A percentile compares a stretch with the other conserved stretches of the same genome.
Conservation (phyloP, 768 basidiomycete species). For the Termitomyces sp. region DNA sequence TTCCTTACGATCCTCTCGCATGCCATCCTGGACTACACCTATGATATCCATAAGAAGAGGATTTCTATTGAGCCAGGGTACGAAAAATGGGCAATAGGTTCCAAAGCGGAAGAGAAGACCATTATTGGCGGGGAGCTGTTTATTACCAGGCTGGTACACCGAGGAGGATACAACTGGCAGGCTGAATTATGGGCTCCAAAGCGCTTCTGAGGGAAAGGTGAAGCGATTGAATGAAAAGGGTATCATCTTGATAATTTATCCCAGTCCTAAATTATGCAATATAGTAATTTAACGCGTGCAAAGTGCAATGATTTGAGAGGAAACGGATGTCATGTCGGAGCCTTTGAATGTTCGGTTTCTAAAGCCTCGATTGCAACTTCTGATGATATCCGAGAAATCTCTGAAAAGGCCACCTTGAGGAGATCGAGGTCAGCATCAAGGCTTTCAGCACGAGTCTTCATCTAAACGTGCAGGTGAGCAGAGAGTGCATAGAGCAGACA, state of each 20-base stretch:
- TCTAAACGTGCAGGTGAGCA: slow-evolving; percentile 39
- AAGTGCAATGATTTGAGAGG: not conserved
- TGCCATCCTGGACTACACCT: slow-evolving; percentile 27
- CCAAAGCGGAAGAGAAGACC: slow-evolving; percentile 15
- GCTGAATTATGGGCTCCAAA: slow-evolving; percentile 34
- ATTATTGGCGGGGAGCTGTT: slow-evolving; percentile 28
- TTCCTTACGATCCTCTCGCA: slow-evolving; percentile 28
- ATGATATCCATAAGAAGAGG: slow-evolving; percentile 22
- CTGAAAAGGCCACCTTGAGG: slow-evolving; percentile 77
- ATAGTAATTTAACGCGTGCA: not conserved
- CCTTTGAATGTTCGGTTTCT: not conserved
- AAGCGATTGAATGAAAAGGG: not conserved
- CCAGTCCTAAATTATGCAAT: slow-evolving; percentile 1
- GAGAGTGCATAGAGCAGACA: not conserved
- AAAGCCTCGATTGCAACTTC: slow-evolving; percentile 55
- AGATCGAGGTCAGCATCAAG: slow-evolving; percentile 83
- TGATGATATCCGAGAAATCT: slow-evolving; percentile 75
- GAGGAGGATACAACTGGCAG: slow-evolving; percentile 40
- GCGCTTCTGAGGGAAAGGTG: not conserved
- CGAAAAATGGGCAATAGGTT: slow-evolving; percentile 33
- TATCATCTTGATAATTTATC: not conserved
- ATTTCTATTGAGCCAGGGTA: slow-evolving; percentile 30
- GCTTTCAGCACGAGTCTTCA: slow-evolving; percentile 84
- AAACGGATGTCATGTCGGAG: not conserved
- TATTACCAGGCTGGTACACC: slow-evolving; percentile 36